These are phyloP conservation scores for Cyclocybe cylindracea DNA, from an alignment of 768 basidiomycete species.

Conservation along the genomic window DNA sequence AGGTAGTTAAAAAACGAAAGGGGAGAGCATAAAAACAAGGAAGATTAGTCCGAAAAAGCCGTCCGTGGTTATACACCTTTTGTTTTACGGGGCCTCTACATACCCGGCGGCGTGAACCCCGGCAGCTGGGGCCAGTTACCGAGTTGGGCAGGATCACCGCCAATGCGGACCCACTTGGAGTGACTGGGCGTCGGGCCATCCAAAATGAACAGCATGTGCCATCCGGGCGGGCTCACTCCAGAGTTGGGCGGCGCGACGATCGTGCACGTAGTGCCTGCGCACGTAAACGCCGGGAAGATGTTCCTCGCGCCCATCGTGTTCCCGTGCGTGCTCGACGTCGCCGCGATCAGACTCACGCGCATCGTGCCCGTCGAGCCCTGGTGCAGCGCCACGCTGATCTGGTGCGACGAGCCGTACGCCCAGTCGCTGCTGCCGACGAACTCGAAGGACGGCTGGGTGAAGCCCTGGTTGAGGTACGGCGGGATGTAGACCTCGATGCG, in stretches of 20 bases:
- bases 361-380: constrained; percentile 46
- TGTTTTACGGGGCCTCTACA: constrained; percentile 22
- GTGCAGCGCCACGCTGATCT: constrained; percentile 49
- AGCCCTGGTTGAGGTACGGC: constrained; percentile 73
- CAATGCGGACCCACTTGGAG: constrained; percentile 75
- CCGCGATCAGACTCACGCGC: constrained; percentile 62
- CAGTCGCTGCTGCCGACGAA: constrained; percentile 60
- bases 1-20: too few relatives aligned
- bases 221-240: constrained; percentile 69
- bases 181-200: constrained; percentile 80
- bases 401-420: constrained; percentile 53
- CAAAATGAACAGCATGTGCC: constrained; percentile 75
- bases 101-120: constrained; percentile 68
- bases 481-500: constrained; percentile 82
- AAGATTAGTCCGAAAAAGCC: background rate
- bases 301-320: constrained; percentile 75
- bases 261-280: constrained; percentile 69
- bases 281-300: constrained; percentile 73
- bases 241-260: constrained; percentile 78
- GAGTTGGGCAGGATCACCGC: constrained; percentile 68
- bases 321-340: constrained; percentile 76
- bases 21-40: too few relatives aligned
- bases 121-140: constrained; percentile 76
- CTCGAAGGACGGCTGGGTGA: constrained; percentile 59
- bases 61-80: background rate